phyloP scores from a whole-genome alignment of 352 stramenopile genomes.

The Pythium aphanidermatum region DNA sequence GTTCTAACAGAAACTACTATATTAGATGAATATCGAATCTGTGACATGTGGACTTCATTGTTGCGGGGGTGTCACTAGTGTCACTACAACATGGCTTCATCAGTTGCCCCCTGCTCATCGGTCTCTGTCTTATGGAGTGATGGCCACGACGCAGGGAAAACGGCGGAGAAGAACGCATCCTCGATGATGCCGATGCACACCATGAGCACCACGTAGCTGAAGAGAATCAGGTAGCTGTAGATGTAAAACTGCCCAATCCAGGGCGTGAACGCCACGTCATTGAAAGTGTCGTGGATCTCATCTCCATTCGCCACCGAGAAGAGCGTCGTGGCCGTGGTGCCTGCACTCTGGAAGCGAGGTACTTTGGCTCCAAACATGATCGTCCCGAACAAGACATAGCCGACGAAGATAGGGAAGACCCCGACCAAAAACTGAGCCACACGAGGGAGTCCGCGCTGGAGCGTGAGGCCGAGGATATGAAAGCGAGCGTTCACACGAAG shows the following conservation, averaged over 20 bases:
- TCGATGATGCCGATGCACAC: slow-evolving; percentile 88
- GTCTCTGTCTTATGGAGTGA: slow-evolving; percentile 26
- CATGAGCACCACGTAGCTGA: slow-evolving; percentile 88
- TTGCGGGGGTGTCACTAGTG: too few relatives aligned
- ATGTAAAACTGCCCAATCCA: slow-evolving; percentile 82
- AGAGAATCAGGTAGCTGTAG: slow-evolving; percentile 83
- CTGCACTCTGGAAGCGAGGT: slow-evolving; percentile 63
- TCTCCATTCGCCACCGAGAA: slow-evolving; percentile 86
- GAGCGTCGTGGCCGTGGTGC: slow-evolving; percentile 64
- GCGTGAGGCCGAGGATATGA: slow-evolving; percentile 72
- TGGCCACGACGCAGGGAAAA: slow-evolving; percentile 63
- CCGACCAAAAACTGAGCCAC: slow-evolving; percentile 77
- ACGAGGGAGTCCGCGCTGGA: slow-evolving; percentile 56
- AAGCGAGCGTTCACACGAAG: slow-evolving; percentile 62
- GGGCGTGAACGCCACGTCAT: slow-evolving; percentile 55
- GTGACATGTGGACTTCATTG: not conserved
- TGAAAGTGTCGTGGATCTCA: slow-evolving; percentile 85
- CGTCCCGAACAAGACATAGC: slow-evolving; percentile 81
- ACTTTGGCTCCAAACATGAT: slow-evolving; percentile 83
- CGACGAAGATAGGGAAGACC: slow-evolving; percentile 80
- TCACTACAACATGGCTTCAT: too few relatives aligned
- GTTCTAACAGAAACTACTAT: too few relatives aligned
- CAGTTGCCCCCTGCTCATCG: not conserved
- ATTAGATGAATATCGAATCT: not conserved
- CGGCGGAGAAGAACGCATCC: slow-evolving; percentile 82